Base-by-base conservation (phyloP, 2,329 filamentous ascomycete species). In the Tolypocladium ophioglossoides region DNA sequence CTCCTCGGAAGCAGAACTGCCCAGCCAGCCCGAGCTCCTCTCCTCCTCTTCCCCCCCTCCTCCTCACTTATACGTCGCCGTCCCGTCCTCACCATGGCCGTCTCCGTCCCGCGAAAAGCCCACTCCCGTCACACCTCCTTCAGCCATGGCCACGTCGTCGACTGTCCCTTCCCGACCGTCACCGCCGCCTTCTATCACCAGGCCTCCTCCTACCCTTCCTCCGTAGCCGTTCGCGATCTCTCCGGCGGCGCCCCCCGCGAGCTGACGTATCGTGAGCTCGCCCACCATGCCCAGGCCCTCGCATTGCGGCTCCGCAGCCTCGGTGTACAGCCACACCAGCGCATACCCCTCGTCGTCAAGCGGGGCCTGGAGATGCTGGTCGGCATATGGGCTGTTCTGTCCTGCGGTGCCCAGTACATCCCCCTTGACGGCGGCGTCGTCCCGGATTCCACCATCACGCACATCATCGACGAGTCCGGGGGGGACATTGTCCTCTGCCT, bases 381-480 rank as follows among this genome's bases (percentile, higher is more conserved):
- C 51, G 79, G 76, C 22, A 81, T 83, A 50, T 69, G 80, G 54
- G 79, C 78, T 2, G 70, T 82, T 20, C 66, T 84, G 37, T 79
- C 78, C 54, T 75, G 75, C 50, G 79, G 80, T 22, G 80, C 75
- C 16, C 79, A 84, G 58, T 84, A 84, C 61, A 72, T 83, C 6
- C 80, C 80, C 3, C 70, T 84, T 2, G 81, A 84, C 56, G 79
- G 79, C 38, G 75, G 76, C 7, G 71, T 79, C 35, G 74, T 77
- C 11, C 70, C 77, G 0, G 74, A 77, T 51, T 67, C 70, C 20
- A 74, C 74, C 3, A 68, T 83, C 30, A 65, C 67, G 27, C 74
- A 77, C 54, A 78, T 81, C 30, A 68, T 82, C 49, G 63, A 68
- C 30, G 71, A 82, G 58, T 74, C 76, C 2, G 64, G 66, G 14